Conservation (phyloP, 345 rosid species). For the Balakata baccata region DNA sequence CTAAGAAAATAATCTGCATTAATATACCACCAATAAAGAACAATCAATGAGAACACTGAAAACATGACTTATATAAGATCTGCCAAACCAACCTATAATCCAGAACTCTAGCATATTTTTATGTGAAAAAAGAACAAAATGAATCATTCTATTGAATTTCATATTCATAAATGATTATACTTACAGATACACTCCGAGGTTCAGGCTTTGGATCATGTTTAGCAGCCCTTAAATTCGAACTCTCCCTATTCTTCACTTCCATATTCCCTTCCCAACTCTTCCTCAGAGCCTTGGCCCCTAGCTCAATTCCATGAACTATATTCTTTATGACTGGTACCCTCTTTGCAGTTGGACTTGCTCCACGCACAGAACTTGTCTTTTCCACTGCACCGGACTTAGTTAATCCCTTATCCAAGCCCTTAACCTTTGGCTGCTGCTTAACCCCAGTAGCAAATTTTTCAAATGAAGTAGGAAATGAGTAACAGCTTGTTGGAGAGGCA, state of each 20-base stretch:
- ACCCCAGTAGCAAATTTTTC: slow-evolving; percentile 80
- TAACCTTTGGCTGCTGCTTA: slow-evolving; percentile 64
- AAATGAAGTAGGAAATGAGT: slow-evolving; percentile 77
- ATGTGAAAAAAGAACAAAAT: not conserved
- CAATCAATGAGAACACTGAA: not conserved
- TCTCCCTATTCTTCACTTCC: slow-evolving; percentile 59
- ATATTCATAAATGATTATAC: slow-evolving; percentile 23
- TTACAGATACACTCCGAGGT: slow-evolving; percentile 58
- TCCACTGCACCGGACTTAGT: slow-evolving; percentile 47
- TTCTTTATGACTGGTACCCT: slow-evolving; percentile 57
- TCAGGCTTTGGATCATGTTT: slow-evolving; percentile 55
- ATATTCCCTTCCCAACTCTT: slow-evolving; percentile 97
- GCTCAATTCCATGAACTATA: slow-evolving; percentile 68
- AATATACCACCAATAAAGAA: not conserved
- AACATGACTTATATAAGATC: too few relatives aligned
- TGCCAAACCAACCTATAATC: not conserved
- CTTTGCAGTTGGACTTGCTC: slow-evolving; percentile 46
- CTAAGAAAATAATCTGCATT: not conserved
- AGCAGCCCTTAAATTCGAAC: slow-evolving; percentile 37
- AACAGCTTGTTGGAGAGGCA: slow-evolving; percentile 84
- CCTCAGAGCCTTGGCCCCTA: slow-evolving; percentile 88
- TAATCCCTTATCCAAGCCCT: slow-evolving; percentile 49
- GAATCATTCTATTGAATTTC: not conserved
- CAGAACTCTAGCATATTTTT: not conserved
- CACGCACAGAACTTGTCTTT: slow-evolving; percentile 47